A percentile compares a stretch with the other conserved stretches of the same genome.
These are phyloP conservation scores for Botryosphaeria dothidea DNA, from an alignment of 2,329 filamentous ascomycete genomes.

Conservation along the genomic window DNA sequence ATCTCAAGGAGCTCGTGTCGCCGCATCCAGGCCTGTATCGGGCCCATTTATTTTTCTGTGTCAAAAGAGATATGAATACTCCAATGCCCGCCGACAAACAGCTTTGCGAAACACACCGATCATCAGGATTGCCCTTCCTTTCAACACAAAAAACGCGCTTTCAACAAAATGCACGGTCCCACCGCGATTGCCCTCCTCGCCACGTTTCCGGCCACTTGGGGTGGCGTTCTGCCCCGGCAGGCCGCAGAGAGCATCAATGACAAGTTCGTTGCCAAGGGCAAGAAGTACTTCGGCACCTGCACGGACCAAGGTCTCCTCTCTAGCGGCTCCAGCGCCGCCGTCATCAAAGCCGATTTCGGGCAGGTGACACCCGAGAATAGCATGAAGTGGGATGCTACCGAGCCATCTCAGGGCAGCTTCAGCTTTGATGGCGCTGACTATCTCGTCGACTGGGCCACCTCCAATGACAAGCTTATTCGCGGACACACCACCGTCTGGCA, in stretches of 20 bases:
- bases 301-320: slow-evolving; percentile 57
- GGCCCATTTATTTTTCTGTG: background rate
- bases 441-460: slow-evolving; percentile 59
- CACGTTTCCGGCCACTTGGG: background rate
- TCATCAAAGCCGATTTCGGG: slow-evolving; percentile 64
- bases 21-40: background rate
- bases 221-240: slow-evolving; percentile 34
- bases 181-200: background rate
- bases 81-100: too few species aligned
- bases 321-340: slow-evolving; percentile 50
- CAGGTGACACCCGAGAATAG: slow-evolving; percentile 67
- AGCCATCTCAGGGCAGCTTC: slow-evolving; percentile 53
- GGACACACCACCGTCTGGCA: slow-evolving; percentile 70
- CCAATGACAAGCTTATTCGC: slow-evolving; percentile 60
- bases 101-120: too few species aligned
- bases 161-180: background rate
- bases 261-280: slow-evolving; percentile 62
- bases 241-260: slow-evolving; percentile 45
- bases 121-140: too few species aligned
- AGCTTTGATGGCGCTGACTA: slow-evolving; percentile 59
- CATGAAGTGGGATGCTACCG: slow-evolving; percentile 67
- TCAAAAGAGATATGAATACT: too few species aligned
- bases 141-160: too few species aligned
- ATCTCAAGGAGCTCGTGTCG: background rate
- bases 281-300: slow-evolving; percentile 64